Base-by-base conservation (phyloP, 352 stramenopile species). In the Phytophthora brassicae region DNA sequence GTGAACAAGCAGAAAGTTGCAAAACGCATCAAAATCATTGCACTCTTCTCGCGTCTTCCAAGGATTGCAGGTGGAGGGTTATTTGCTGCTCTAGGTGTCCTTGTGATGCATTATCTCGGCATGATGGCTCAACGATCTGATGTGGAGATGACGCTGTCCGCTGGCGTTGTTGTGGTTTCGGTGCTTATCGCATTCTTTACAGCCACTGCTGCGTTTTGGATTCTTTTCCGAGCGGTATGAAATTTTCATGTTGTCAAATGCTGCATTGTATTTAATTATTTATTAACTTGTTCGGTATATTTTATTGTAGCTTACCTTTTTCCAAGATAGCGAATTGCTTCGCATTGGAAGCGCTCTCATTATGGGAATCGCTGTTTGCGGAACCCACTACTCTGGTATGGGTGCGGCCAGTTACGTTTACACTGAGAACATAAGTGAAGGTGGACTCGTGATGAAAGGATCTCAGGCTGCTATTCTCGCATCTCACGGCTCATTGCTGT, bases 61-160 rank as follows among this genome's bases (percentile, higher is more conserved):
- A 66, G 74, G 5, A 89, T 89, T 50, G 62, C 72, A 7, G 49
- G 76, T 6, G 79, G 77, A 8, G 75, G 75, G 2, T 28, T 86
- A 8, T 83, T 84, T 20, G 77, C 81, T 1, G 79, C 77, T 1
- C 44, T 88, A 3, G 81, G 81, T 6, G 79, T 90, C 7, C 74
- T 90, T 12, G 77, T 79, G 2, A 90, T 90, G 81, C 81, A 89
- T 53, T 90, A 87, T 64, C 46, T 89, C n/a, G 81, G 79, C 11
- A 90, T 90, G 81, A 68, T 86, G 62, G 81, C 75, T 1, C 75
- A 89, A 56, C 79, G 77, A 45, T 66, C 75, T 13, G 66, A 80
- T 23, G 50, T 69, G 0, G 49, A 53, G 5, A 79, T 86, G 75
- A 59, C 56, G 3, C 74, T 81, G 19, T 60, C 79, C 20, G 46